Conservation (phyloP, 2,329 filamentous ascomycete species). For the Ophiostoma sp. region DNA sequence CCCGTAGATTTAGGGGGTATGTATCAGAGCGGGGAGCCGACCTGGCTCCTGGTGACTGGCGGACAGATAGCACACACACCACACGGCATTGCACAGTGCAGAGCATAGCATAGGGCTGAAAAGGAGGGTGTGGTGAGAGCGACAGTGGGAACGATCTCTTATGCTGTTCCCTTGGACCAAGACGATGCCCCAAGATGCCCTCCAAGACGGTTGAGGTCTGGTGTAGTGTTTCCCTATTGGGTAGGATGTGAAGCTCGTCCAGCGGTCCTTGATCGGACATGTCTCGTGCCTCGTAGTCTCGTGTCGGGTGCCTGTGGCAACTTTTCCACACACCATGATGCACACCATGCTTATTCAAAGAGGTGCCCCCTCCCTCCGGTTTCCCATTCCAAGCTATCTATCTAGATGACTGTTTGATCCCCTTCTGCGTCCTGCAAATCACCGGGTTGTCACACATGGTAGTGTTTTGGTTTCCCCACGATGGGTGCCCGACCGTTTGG, state of each 20-base stretch:
- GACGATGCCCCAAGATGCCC: neutral
- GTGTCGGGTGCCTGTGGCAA: slow-evolving; percentile 2
- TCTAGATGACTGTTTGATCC: neutral
- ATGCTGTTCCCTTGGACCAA: neutral
- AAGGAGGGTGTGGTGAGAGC: neutral
- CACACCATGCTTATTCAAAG: no score
- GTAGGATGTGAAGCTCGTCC: neutral
- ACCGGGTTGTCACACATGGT: neutral
- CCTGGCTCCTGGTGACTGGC: neutral
- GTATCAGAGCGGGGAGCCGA: neutral
- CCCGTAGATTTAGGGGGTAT: neutral
- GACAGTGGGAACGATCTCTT: neutral
- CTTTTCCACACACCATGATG: neutral
- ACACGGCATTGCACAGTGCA: neutral
- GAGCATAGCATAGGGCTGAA: neutral
- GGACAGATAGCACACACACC: neutral
- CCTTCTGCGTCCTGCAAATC: neutral
- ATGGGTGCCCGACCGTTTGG: neutral
- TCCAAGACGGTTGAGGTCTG: neutral
- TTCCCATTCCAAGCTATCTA: neutral
- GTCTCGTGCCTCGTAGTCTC: neutral
- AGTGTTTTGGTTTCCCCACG: neutral
- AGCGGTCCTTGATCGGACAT: neutral
- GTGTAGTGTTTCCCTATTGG: neutral
- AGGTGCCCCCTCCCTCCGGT: neutral